Evolutionary conservation across 148 eudicot genomes (phyloP), one percentile per base, ranked within the genome.

Genomic region (Vaccinium darrowii): DNA sequence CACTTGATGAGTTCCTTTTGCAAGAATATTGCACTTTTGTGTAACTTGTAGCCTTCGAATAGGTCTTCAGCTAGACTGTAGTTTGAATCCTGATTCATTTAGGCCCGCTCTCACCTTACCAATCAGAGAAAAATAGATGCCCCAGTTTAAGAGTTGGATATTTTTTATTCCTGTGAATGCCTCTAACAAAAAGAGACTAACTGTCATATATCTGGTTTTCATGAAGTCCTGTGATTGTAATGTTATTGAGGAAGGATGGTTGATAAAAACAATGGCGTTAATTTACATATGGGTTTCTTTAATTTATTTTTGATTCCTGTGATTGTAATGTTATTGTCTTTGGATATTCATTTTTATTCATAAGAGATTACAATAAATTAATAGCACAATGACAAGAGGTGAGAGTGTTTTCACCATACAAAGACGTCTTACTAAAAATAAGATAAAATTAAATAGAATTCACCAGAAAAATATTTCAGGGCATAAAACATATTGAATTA

Each of bases 131-230:
- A 69, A 30, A 36, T 27, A 19, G 30, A 25, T 8, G 47, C 47
- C 63, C 15, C 73, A 52, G 54, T 47, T 84, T 8, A 50, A n/a
- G 25, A 39, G 78, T 57, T 84, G 27, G 52, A 76, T 84, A 39
- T n/a, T 33, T 79, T 3, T 3, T 33, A n/a, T 50, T n/a, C 53
- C 43, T 33, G 23, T 54, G 49, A 78, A 39, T 39, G 36, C 53
- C 27, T 36, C 7, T 4, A 36, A 14, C 7, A 62, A 62, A 11
- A 21, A 10, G 23, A 43, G 63, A 73, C 30, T 80, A 14, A 43
- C 36, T 1, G 1, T 33, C 36, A 33, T 33, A 33, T 47, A 47
- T 49, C 4, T n/a, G 12, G 14, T 47, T 16, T 14, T 49, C 43
- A 50, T 73, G 19, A 51, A 81, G 67, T 60, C 52, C 27, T 82